A percentile compares a stretch with the other conserved stretches of the same genome.
phyloP scores from a whole-genome alignment of 495 filamentous ascomycete species.

The Podospora comata region DNA sequence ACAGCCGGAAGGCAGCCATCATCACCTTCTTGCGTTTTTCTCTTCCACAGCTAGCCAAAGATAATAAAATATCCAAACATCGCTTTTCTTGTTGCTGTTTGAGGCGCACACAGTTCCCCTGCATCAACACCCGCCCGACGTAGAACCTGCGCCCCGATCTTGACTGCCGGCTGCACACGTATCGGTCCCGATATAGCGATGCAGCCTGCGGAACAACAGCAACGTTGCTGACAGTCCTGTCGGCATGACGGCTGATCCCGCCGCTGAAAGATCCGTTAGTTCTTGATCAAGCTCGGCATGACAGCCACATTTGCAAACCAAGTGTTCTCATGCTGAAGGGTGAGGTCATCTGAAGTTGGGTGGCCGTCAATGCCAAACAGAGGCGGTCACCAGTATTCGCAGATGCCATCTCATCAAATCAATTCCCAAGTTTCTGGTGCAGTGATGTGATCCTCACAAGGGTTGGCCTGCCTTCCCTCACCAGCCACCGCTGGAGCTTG shows the following conservation, averaged over 20 bases:
- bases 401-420: neutral
- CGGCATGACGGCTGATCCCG: constrained; percentile 6
- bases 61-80: neutral
- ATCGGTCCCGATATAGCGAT: constrained; percentile 5
- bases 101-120: neutral
- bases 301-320: too few species aligned
- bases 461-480: neutral
- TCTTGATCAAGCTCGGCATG: too few species aligned
- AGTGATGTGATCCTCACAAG: constrained; percentile 2
- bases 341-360: neutral
- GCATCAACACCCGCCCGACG: neutral
- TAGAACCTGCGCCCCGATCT: neutral
- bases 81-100: neutral
- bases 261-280: constrained; percentile 4
- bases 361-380: neutral
- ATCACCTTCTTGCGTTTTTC: neutral
- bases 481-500: neutral
- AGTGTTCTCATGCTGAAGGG: too few species aligned
- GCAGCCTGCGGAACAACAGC: neutral
- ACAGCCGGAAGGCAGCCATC: neutral
- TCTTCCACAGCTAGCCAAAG: neutral
- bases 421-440: neutral
- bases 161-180: constrained; percentile 1
- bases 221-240: neutral
- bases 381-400: neutral